Percentiles rank a stretch among this genome's conserved stretches.
Conservation (phyloP, 106 monocot genomes). For the Allium fistulosum region DNA sequence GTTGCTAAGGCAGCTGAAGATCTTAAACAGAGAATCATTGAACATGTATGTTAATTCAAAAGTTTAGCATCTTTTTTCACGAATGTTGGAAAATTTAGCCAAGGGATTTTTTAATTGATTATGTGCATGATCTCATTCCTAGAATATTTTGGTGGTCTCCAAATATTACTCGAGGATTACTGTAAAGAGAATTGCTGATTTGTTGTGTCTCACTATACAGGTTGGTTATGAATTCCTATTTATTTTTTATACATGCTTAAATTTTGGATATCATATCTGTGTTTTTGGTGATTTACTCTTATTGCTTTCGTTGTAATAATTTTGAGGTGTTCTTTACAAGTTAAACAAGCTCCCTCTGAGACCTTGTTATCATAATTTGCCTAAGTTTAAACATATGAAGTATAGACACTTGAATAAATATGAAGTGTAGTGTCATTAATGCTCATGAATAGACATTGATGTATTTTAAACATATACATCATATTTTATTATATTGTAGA, state of each 20-base stretch:
- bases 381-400: too few relatives aligned
- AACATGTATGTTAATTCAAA: slow-evolving; percentile 49
- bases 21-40: slow-evolving; percentile 80
- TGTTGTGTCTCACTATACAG: slow-evolving; percentile 87
- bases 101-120: too few relatives aligned
- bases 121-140: slow-evolving; percentile 2
- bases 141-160: slow-evolving; percentile 98
- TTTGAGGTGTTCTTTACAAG: too few relatives aligned
- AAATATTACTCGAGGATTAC: slow-evolving; percentile 98
- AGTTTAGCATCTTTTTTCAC: too few relatives aligned
- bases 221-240: slow-evolving; percentile 28
- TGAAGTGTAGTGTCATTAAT: too few relatives aligned
- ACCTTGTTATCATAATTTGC: too few relatives aligned
- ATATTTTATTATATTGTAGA: too few relatives aligned
- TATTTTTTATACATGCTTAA: not conserved
- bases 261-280: not conserved
- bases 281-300: not conserved
- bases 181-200: slow-evolving; percentile 80
- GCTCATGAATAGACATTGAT: too few relatives aligned
- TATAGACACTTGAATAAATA: too few relatives aligned
- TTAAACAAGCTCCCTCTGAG: too few relatives aligned
- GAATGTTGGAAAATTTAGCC: too few relatives aligned
- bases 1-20: slow-evolving; percentile 82
- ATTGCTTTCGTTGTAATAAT: not conserved
- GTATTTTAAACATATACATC: too few relatives aligned